Percentiles rank a stretch among this genome's conserved stretches.
Conservation (phyloP, 257 asterid species). For the Solanum gracilifrons region DNA sequence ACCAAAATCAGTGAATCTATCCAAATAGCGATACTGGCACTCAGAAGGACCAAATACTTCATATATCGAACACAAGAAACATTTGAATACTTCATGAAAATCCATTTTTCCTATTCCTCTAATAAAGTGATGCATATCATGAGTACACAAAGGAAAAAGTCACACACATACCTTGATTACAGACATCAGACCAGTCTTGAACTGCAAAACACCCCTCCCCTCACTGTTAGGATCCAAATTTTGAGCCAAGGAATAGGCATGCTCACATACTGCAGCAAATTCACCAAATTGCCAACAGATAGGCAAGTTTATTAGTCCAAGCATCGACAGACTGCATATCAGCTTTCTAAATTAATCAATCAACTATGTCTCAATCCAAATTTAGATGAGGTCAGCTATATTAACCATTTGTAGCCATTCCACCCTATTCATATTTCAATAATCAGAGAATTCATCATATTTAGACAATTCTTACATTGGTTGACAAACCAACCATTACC, state of each 20-base stretch:
- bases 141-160: background rate
- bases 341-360: background rate
- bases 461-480: background rate
- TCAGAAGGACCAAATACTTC: background rate
- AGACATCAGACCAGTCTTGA: slow-evolving; percentile 97
- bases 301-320: background rate
- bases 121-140: background rate
- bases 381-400: background rate
- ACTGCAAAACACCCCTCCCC: slow-evolving; percentile 98
- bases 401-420: background rate
- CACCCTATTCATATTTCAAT: background rate
- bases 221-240: slow-evolving; percentile 97
- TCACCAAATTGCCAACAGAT: background rate
- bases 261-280: slow-evolving; percentile 78
- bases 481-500: background rate
- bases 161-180: slow-evolving; percentile 76
- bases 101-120: background rate
- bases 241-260: slow-evolving; percentile 94
- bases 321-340: background rate
- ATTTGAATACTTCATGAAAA: background rate
- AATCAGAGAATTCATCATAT: background rate
- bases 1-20: background rate
- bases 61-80: background rate
- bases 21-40: background rate
- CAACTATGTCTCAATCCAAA: background rate